Evolutionary conservation across 352 stramenopile species (phyloP).

Genomic region (Peronospora destructor): DNA sequence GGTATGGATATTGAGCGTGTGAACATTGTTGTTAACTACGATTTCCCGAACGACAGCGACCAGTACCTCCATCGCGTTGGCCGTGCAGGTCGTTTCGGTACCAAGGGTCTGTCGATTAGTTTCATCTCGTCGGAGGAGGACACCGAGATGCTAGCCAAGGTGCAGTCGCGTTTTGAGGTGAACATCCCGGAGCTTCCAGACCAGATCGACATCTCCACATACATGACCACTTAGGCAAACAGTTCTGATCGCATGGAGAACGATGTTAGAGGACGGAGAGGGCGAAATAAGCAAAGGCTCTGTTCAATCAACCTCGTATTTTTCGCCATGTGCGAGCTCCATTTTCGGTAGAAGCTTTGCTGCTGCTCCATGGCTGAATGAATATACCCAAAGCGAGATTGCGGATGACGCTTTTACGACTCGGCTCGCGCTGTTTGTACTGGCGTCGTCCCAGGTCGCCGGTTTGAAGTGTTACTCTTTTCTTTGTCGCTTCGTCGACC

Average conservation of each 20-base stretch:
- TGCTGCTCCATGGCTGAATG: slow-evolving; percentile 31
- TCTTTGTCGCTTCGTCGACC: slow-evolving; percentile 48
- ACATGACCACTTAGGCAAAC: slow-evolving; percentile 88
- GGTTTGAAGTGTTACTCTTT: slow-evolving; percentile 47
- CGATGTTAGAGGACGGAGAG: slow-evolving; percentile 8
- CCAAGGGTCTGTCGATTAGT: slow-evolving; percentile 99
- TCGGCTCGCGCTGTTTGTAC: slow-evolving; percentile 37
- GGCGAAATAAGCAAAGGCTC: slow-evolving; percentile 13
- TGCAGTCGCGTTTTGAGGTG: slow-evolving; percentile 99
- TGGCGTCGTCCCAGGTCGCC: slow-evolving; percentile 27
- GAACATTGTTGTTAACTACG: slow-evolving; percentile 99
- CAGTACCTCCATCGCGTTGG: slow-evolving; percentile 99
- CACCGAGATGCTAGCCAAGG: slow-evolving; percentile 96
- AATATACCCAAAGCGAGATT: slow-evolving; percentile 40
- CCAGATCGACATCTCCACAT: slow-evolving; percentile 98
- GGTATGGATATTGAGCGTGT: slow-evolving; percentile 99
- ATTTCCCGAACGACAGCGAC: slow-evolving; percentile 97
- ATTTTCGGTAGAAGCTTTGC: slow-evolving; percentile 27
- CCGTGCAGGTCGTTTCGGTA: slow-evolving; percentile 98
- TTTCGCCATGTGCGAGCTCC: slow-evolving; percentile 26
- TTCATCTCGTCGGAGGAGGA: slow-evolving; percentile 98
- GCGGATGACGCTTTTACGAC: slow-evolving; percentile 29
- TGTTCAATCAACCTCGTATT: slow-evolving; percentile 27
- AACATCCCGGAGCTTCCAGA: slow-evolving; percentile 99
- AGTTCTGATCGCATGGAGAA: slow-evolving; percentile 17